Conservation (phyloP, 257 asterid species). For the Haberlea rhodopensis region DNA sequence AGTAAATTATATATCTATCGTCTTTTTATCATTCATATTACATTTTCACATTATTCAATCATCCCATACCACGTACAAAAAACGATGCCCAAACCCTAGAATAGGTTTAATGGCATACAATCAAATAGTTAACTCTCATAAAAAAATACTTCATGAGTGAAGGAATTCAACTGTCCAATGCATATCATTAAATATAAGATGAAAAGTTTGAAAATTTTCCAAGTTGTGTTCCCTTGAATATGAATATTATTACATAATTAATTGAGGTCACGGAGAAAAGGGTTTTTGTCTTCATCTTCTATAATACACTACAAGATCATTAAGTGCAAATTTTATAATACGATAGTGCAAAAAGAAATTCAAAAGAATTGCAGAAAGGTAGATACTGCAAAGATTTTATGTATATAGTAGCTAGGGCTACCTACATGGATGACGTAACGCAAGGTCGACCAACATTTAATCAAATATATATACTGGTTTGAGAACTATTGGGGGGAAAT, state of each 20-base stretch:
- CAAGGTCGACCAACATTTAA: slow-evolving; percentile 28
- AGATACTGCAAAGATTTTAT: slow-evolving; percentile 38
- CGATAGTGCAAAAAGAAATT: not conserved
- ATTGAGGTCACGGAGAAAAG: slow-evolving; percentile 25
- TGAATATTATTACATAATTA: not conserved
- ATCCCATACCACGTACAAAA: too few species aligned
- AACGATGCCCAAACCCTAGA: too few species aligned
- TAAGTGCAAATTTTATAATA: slow-evolving; percentile 22
- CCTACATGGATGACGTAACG: slow-evolving; percentile 32
- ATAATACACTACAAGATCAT: slow-evolving; percentile 23
- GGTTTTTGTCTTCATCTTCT: slow-evolving; percentile 34
- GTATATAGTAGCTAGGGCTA: slow-evolving; percentile 21
- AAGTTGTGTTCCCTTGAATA: slow-evolving; percentile 7
- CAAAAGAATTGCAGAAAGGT: slow-evolving; percentile 28
- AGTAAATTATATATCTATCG: too few species aligned
- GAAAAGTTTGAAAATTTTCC: slow-evolving; percentile 18
- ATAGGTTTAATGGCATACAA: too few species aligned
- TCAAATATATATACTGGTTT: too few species aligned
- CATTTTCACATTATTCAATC: too few species aligned
- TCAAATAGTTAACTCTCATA: not conserved
- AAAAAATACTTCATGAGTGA: not conserved
- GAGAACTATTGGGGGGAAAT: too few species aligned
- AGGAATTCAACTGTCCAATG: slow-evolving; percentile 13
- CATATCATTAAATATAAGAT: slow-evolving; percentile 5
- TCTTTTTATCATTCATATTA: too few species aligned